Evolutionary conservation across 2,329 filamentous ascomycete species (phyloP).

Genomic region (Claviceps pazoutovae): DNA sequence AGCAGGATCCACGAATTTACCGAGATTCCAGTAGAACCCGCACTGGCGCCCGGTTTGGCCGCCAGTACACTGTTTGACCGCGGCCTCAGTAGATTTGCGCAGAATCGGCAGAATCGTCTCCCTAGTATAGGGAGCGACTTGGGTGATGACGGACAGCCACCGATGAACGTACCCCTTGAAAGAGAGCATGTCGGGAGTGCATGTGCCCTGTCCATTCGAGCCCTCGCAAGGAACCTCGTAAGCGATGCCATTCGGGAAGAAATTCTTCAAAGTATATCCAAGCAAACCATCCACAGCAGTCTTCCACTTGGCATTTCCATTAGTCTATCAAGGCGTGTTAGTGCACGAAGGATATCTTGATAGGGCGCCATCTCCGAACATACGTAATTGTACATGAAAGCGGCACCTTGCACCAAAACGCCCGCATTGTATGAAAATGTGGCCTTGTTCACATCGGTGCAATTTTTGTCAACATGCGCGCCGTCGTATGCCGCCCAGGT

Average conservation of each 20-base stretch:
- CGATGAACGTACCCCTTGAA: constrained; percentile 60
- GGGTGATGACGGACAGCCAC: constrained; percentile 47
- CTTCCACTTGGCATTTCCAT: constrained; percentile 41
- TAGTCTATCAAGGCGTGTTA: constrained; percentile 25
- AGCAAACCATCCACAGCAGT: constrained; percentile 41
- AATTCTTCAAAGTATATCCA: constrained; percentile 31
- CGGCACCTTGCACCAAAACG: constrained; percentile 46
- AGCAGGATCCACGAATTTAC: constrained; percentile 29
- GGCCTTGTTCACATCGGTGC: constrained; percentile 43
- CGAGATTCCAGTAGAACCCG: constrained; percentile 46
- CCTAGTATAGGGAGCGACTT: constrained; percentile 47
- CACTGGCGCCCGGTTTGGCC: constrained; percentile 45
- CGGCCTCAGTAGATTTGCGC: constrained; percentile 41
- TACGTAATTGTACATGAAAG: constrained; percentile 54
- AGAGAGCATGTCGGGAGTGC: constrained; percentile 57
- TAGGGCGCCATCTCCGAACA: constrained; percentile 10
- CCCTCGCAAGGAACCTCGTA: constrained; percentile 54
- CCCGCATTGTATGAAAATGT: constrained; percentile 58
- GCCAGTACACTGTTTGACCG: constrained; percentile 48
- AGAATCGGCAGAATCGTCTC: constrained; percentile 44
- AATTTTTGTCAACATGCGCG: constrained; percentile 41
- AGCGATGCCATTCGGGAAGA: constrained; percentile 45
- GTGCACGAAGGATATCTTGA: background rate
- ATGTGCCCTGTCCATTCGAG: constrained; percentile 37
- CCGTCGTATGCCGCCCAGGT: constrained; percentile 53